Conservation (phyloP, 768 basidiomycete genomes). For the Paxillus rubicundulus region DNA sequence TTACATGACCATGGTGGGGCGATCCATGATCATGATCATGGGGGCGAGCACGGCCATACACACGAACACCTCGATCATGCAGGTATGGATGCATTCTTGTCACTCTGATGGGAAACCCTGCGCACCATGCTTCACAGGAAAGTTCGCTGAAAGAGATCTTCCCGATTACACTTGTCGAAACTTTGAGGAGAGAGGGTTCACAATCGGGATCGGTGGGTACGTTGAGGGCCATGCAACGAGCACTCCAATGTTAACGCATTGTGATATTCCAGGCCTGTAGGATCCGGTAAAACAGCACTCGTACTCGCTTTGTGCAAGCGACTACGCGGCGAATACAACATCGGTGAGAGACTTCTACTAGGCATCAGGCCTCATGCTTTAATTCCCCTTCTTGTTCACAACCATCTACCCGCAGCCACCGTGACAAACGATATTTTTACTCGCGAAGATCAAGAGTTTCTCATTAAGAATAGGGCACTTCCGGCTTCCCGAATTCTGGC, state of each 20-base stretch:
- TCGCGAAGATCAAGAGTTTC: constrained; percentile 94
- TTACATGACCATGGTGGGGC: constrained; percentile 48
- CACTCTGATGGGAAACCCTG: not conserved
- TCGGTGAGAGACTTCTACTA: constrained; percentile 53
- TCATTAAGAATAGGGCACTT: constrained; percentile 89
- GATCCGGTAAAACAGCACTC: constrained; percentile 95
- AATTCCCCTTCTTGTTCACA: too few relatives aligned
- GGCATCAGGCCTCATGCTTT: not conserved
- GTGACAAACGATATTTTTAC: too few relatives aligned
- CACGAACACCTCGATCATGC: constrained; percentile 91
- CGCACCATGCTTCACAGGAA: constrained; percentile 51
- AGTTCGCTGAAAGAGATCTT: constrained; percentile 87
- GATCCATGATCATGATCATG: constrained; percentile 51
- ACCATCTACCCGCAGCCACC: too few relatives aligned
- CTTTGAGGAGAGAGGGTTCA: constrained; percentile 93
- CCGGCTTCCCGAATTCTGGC: constrained; percentile 84
- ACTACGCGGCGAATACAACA: constrained; percentile 82
- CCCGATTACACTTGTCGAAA: constrained; percentile 83
- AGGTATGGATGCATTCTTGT: constrained; percentile 43
- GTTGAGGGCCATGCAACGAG: constrained; percentile 22
- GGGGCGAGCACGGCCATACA: constrained; percentile 87
- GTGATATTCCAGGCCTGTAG: constrained; percentile 73
- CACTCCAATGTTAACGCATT: not conserved
- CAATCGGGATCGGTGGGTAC: constrained; percentile 96
- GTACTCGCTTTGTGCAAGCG: constrained; percentile 85